Percentiles rank a stretch among this genome's conserved stretches.
These are phyloP conservation scores for Puccinia novopanici DNA, from an alignment of 1,284 basidiomycete species.

Conservation along the genomic window DNA sequence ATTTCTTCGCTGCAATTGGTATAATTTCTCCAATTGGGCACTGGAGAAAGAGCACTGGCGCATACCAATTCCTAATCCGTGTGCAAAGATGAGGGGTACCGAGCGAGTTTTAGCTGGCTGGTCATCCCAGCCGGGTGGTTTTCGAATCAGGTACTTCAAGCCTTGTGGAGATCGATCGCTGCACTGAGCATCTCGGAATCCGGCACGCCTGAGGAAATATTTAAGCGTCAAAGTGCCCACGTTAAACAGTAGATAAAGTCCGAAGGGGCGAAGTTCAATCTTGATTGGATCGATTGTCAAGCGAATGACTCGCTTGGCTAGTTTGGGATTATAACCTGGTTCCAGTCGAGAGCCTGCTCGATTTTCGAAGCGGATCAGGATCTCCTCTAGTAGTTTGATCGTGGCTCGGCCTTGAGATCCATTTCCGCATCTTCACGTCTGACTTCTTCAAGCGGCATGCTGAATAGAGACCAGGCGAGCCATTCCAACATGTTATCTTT, in stretches of 20 bases:
- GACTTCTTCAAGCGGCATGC: conserved; percentile 54
- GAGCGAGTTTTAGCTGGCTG: conserved; percentile 48
- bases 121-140: conserved; percentile 47
- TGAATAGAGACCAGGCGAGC: conserved; percentile 58
- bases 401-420: conserved; percentile 4
- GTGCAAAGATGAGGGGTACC: conserved; percentile 52
- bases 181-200: conserved; percentile 32
- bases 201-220: conserved; percentile 19
- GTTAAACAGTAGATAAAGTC: conserved; percentile 41
- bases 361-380: conserved; percentile 56
- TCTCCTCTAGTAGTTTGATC: conserved; percentile 56
- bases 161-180: conserved; percentile 32
- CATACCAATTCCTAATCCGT: conserved; percentile 40
- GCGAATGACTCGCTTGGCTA: conserved; percentile 55
- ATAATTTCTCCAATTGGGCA: background rate
- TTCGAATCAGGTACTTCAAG: conserved; percentile 55
- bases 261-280: conserved; percentile 53
- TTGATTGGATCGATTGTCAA: conserved; percentile 58
- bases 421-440: conserved; percentile 53
- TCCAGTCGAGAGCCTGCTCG: conserved; percentile 56
- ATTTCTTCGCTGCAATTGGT: background rate
- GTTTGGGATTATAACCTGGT: conserved; percentile 38
- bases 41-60: background rate
- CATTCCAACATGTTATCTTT: conserved; percentile 56
- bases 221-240: conserved; percentile 13